Evolutionary conservation across 2,329 filamentous ascomycete species (phyloP), one percentile per base, ranked within the genome.

Genomic region (Fusarium armeniacum): DNA sequence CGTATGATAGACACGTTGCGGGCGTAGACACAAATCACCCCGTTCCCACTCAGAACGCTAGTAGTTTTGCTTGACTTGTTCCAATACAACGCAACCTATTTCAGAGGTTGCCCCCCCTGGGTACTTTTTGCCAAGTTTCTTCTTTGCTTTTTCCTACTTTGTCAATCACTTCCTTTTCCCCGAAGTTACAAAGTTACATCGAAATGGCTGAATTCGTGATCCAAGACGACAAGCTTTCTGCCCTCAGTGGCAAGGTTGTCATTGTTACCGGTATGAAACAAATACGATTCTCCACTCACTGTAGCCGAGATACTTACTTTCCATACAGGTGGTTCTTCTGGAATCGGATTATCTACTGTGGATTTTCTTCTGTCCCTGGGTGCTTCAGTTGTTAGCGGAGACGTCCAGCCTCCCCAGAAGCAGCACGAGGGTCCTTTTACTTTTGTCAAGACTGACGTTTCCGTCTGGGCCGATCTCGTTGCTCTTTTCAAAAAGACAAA

Each of bases 311-410:
- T 30, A 46, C 24, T 51, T 28, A 51, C 33, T 56, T 45, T 40
- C 10, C 10, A 5, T 18, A n/a, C 30, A 75, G 87, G 87, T 50
- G 85, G 85, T 58, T 86, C 85, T 0, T 88, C 86, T 4, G 88
- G 88, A 18, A 90, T 90, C 55, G 87, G 88, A 33, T 81, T 88
- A 16, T 85, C 85, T 56, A 88, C 87, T 1, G 81, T 83, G 10
- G 76, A 83, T 11, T 78, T 85, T 3, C 82, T 89, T 16, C 78
- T 89, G 10, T 77, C 81, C 1, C 75, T 84, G 1, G 87, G 86
- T 22, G 87, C 86, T 30, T 82, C 80, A 18, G 87, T 90, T 20
- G 81, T 89, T 62, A 83, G 82, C 28, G 84, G 81, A 36, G 88
- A 90, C 70, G 63, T 89, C 43, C 83, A 84, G 40, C 76, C 83